A percentile compares a stretch with the other conserved stretches of the same genome.
Evolutionary conservation across 208 protist species (phyloP).

Genomic region (Leishmania lainsoni): DNA sequence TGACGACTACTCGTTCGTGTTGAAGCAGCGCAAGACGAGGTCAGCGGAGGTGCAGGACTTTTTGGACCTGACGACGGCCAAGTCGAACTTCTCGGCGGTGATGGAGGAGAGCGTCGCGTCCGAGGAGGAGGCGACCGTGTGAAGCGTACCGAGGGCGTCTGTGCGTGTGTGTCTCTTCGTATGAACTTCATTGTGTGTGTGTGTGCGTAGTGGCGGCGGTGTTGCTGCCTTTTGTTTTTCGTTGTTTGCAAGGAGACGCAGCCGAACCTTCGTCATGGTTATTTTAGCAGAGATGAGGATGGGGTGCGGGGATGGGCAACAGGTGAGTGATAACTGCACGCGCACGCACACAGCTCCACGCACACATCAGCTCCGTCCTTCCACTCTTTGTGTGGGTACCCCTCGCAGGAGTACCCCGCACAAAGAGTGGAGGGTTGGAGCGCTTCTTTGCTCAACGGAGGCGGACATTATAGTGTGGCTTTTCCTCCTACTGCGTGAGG

Average conservation of each 20-base stretch:
- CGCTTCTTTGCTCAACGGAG: not conserved
- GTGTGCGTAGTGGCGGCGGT: not conserved
- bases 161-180: slow-evolving; percentile 1
- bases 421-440: too few species aligned
- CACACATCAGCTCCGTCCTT: not conserved
- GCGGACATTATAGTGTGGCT: not conserved
- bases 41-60: slow-evolving; percentile 26
- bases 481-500: not conserved
- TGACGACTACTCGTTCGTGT: slow-evolving; percentile 46
- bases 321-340: not conserved
- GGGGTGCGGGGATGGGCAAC: not conserved
- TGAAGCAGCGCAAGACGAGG: slow-evolving; percentile 28
- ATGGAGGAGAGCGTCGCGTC: slow-evolving; percentile 15
- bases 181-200: not conserved
- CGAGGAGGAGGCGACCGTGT: not conserved
- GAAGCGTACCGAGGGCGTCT: not conserved
- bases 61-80: slow-evolving; percentile 21
- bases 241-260: not conserved
- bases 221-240: not conserved
- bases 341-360: not conserved
- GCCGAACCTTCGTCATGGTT: not conserved
- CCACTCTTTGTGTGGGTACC: not conserved
- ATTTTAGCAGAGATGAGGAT: not conserved
- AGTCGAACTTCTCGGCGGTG: slow-evolving; percentile 19
- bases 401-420: not conserved